These are phyloP conservation scores for Cadophora malorum DNA, from an alignment of 2,329 filamentous ascomycete species.

Conservation along the genomic window DNA sequence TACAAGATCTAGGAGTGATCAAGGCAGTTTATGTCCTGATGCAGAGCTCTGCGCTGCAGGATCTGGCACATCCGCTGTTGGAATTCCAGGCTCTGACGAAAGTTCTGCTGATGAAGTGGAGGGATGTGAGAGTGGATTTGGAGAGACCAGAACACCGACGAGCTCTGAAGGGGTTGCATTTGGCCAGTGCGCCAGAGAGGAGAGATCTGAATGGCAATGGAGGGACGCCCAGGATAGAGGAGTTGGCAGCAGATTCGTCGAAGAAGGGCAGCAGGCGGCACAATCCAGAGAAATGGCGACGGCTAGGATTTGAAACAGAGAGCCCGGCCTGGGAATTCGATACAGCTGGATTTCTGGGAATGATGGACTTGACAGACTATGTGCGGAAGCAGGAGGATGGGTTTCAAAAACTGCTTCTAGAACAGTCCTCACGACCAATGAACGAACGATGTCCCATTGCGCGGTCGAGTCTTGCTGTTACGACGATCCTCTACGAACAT, in stretches of 20 bases:
- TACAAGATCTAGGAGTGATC: constrained; percentile 93
- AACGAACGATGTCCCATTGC: constrained; percentile 85
- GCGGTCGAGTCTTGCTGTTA: constrained; percentile 84
- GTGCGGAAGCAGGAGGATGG: constrained; percentile 89
- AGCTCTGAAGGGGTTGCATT: constrained; percentile 77
- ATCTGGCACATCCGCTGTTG: constrained; percentile 85
- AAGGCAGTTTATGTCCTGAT: constrained; percentile 91
- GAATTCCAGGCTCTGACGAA: constrained; percentile 96
- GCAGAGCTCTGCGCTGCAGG: constrained; percentile 91
- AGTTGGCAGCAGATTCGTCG: constrained; percentile 48
- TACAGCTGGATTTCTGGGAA: constrained; percentile 83
- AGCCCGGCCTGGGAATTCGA: constrained; percentile 87
- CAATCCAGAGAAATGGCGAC: constrained; percentile 90
- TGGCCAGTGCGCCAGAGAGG: constrained; percentile 77
- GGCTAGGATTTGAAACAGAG: constrained; percentile 90
- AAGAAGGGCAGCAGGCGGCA: constrained; percentile 72
- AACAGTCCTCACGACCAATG: constrained; percentile 78
- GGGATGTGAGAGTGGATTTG: constrained; percentile 81
- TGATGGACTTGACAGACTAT: constrained; percentile 98
- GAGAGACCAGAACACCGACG: constrained; percentile 88
- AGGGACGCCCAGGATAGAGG: constrained; percentile 40
- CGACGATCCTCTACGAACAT: constrained; percentile 89
- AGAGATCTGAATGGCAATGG: constrained; percentile 45
- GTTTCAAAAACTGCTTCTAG: constrained; percentile 89
- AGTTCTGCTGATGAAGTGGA: constrained; percentile 85